Percentiles rank a stretch among this genome's conserved stretches.
Conservation (phyloP, 2,329 filamentous ascomycete species). For the Aspergillus brasiliensis region DNA sequence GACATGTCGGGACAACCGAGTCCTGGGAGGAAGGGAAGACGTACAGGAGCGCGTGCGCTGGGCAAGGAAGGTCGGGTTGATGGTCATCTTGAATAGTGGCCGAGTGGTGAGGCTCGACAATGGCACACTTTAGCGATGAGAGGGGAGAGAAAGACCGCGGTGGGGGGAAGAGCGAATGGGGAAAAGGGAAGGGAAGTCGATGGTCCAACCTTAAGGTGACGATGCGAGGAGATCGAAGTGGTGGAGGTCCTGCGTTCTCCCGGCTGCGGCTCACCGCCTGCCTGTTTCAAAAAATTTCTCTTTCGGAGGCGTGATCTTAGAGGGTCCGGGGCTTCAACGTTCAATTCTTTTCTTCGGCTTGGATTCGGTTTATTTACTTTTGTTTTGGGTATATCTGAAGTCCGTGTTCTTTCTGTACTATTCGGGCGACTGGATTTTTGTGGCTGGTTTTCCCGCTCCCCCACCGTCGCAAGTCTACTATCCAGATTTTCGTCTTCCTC, state of each 20-base stretch:
- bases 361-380: neutral
- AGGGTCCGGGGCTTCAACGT: neutral
- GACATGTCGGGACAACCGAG: constrained; percentile 16
- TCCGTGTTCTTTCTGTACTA: neutral
- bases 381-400: neutral
- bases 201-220: constrained; percentile 23
- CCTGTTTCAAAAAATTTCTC: constrained; percentile 41
- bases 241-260: constrained; percentile 1
- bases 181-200: constrained; percentile 25
- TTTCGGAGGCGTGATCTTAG: constrained; percentile 13
- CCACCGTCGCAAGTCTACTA: neutral
- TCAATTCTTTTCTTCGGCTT: constrained; percentile 4
- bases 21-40: constrained; percentile 35
- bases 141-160: constrained; percentile 12
- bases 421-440: neutral
- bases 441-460: neutral
- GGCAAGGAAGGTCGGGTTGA: constrained; percentile 91
- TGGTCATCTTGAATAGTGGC: constrained; percentile 64
- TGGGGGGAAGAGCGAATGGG: constrained; percentile 9
- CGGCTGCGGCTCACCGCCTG: constrained; percentile 37
- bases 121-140: constrained; percentile 9
- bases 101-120: constrained; percentile 10
- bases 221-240: constrained; percentile 25
- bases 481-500: constrained; percentile 7
- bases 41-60: constrained; percentile 76